Conservation (phyloP, 768 basidiomycete species). For the Hygrocybe coccinea region DNA sequence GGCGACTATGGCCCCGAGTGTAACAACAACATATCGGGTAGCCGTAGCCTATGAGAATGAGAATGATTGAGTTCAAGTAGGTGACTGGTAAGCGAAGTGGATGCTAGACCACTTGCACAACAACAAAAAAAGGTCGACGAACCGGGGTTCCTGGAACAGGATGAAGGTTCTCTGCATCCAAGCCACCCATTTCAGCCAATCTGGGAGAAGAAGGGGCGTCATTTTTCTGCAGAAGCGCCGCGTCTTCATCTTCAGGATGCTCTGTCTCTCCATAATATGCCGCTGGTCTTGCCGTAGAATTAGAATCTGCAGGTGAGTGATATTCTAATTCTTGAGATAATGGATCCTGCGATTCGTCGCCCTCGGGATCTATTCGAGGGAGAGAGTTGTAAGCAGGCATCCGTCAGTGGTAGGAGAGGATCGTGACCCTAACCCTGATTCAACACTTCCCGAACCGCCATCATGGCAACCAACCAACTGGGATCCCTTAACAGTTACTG, state of each 20-base stretch:
- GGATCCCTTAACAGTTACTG: slow-evolving; percentile 86
- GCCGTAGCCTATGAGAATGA: slow-evolving; percentile 43
- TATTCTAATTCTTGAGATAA: neutral
- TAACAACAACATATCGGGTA: slow-evolving; percentile 56
- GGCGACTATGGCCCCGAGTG: slow-evolving; percentile 53
- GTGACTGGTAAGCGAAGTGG: neutral
- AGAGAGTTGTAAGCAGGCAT: no score
- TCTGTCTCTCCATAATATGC: slow-evolving; percentile 76
- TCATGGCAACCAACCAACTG: slow-evolving; percentile 54
- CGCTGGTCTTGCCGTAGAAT: slow-evolving; percentile 16
- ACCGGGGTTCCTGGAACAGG: no score
- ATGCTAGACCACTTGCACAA: no score
- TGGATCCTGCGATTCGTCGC: slow-evolving; percentile 3
- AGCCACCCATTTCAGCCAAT: slow-evolving; percentile 27
- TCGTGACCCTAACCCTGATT: neutral
- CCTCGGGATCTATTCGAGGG: neutral
- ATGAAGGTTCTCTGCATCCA: neutral
- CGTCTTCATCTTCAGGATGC: slow-evolving; percentile 68
- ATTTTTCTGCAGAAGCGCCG: slow-evolving; percentile 49
- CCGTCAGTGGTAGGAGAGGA: no score
- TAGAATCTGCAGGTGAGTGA: slow-evolving; percentile 13
- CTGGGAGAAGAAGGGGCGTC: slow-evolving; percentile 20
- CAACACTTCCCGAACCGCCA: neutral
- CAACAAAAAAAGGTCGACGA: no score
- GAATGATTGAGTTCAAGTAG: neutral